Base-by-base conservation (phyloP, 805 yeast genomes). In the Grigorovia humatica region DNA sequence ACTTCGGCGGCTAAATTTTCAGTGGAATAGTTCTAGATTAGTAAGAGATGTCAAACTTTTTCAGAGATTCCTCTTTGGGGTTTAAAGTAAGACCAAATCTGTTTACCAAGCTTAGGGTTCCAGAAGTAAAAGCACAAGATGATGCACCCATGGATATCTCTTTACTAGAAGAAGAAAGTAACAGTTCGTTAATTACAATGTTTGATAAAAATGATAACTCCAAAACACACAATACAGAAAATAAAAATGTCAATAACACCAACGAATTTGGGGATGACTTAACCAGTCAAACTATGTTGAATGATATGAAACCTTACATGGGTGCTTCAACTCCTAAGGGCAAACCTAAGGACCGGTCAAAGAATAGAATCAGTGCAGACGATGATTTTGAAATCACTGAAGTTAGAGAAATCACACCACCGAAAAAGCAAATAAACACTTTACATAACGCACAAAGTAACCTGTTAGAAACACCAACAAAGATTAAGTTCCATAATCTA, bases 381-480 rank as follows among this genome's bases (percentile, higher is more conserved):
- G 72, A 69, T 52, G 74, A 69, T 42, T 48, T 70, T n/a, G 70
- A 70, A 41, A 68, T 78, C 63, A 66, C 77, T 7, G 66, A 76
- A 65, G 60, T 73, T 46, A 57, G 73, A 51, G 65, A 62, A 19
- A 57, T 69, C 9, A 18, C 49, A 18, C 35, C 45, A 18, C 30
- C 47, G 13, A 42, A 41, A 5, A 20, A 47, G 40, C 17, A 42
- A 42, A 38, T 4, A 8, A 29, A 20, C 15, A 18, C 13, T 43
- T 30, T 13, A 32, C 38, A 32, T 13, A 32, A 32, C 11, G 15
- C 38, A 32, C 38, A 32, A 32, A 9, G 38, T 11, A 2, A 32
- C 4, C 38, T 32, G 1, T 29, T 12, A 29, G 12, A 35, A 9
- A n/a, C n/a, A 18, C 40, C 17, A 19, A 15, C 15, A 23, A 23